Evolutionary conservation across 768 basidiomycete genomes (phyloP).

Genomic region (Macrocybe gigantea): DNA sequence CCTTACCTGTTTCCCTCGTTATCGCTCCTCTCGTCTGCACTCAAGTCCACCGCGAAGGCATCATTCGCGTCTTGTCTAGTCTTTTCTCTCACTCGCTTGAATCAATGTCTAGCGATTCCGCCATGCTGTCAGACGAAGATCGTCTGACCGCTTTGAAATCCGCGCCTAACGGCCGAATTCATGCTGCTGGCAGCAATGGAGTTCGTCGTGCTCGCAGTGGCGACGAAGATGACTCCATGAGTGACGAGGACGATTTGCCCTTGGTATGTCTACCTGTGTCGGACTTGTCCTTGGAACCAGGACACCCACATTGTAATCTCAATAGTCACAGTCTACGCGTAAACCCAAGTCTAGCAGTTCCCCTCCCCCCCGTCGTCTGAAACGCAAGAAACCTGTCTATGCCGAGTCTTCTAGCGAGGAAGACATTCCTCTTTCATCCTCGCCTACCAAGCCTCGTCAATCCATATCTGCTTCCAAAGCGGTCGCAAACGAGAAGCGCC

Average conservation of each 20-base stretch:
- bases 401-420: constrained; percentile 65
- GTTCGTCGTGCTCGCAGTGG: constrained; percentile 38
- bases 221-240: constrained; percentile 43
- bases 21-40: constrained; percentile 2
- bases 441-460: constrained; percentile 25
- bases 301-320: too few species aligned
- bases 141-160: constrained; percentile 41
- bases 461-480: constrained; percentile 8
- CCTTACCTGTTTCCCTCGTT: too few species aligned
- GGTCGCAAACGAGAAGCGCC: constrained; percentile 34
- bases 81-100: constrained; percentile 15
- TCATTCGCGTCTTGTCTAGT: constrained; percentile 10
- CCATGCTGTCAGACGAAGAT: constrained; percentile 59
- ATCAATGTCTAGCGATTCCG: constrained; percentile 39
- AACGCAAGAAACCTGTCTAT: constrained; percentile 56
- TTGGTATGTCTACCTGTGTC: constrained; percentile 41
- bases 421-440: constrained; percentile 67
- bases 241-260: constrained; percentile 69
- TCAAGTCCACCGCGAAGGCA: constrained; percentile 12
- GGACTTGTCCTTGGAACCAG: too few species aligned
- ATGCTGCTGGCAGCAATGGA: constrained; percentile 31
- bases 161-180: constrained; percentile 31
- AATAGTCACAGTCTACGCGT: constrained; percentile 49
- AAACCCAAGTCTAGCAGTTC: constrained; percentile 12
- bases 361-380: constrained; percentile 32